phyloP scores from a whole-genome alignment of 192 early-diverging fungal species.

The Pilaira anomala region DNA sequence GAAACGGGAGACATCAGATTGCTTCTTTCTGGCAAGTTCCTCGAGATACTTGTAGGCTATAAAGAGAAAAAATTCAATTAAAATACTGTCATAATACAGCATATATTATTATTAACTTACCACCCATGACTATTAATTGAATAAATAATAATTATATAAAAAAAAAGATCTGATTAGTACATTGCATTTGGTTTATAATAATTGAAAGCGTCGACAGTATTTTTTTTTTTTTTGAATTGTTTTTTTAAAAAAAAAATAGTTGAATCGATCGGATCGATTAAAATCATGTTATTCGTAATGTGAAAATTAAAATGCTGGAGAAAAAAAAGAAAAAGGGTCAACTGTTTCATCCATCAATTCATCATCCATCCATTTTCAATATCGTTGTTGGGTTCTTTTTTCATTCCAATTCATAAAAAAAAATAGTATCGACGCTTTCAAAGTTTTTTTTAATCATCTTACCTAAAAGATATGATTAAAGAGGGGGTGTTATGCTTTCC shows the following conservation, averaged over 20 bases:
- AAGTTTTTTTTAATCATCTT: too few species aligned
- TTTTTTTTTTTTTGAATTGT: neutral
- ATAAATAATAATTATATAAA: neutral
- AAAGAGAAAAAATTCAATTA: neutral
- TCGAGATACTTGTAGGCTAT: constrained; percentile 83
- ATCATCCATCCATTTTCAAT: neutral
- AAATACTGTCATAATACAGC: neutral
- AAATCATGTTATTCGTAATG: too few species aligned
- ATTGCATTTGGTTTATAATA: too few species aligned
- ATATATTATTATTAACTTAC: neutral
- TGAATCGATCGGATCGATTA: neutral
- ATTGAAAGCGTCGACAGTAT: too few species aligned
- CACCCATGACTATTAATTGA: constrained; percentile 4
- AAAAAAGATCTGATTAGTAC: neutral
- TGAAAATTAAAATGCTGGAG: too few species aligned
- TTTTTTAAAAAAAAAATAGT: neutral
- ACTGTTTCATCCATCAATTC: neutral
- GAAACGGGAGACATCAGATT: constrained; percentile 98
- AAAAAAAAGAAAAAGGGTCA: too few species aligned
- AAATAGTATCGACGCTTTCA: too few species aligned
- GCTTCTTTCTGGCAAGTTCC: constrained; percentile 99
- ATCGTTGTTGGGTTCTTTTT: too few species aligned
- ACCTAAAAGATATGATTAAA: too few species aligned
- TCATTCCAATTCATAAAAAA: too few species aligned
- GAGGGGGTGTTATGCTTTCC: too few species aligned